phyloP scores from a whole-genome alignment of 495 filamentous ascomycete genomes.

The Penicillium nucicola region DNA sequence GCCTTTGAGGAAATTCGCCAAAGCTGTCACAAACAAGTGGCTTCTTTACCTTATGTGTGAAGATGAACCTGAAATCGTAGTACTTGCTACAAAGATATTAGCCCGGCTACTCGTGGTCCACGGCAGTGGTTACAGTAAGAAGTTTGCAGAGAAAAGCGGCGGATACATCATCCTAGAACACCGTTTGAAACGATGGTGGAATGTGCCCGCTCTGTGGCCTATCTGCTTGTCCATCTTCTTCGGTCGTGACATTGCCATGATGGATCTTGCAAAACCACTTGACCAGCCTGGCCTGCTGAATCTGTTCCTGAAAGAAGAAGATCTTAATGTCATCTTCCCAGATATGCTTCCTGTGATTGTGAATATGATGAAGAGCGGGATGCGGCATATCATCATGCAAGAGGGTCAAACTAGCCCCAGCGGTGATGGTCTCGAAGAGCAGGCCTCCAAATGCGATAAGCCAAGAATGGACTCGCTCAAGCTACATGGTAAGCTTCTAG shows the following conservation, averaged over 20 bases:
- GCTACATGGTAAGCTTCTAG: conserved; percentile 14
- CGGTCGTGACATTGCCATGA: conserved; percentile 69
- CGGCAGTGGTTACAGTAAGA: conserved; percentile 73
- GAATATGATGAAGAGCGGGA: conserved; percentile 82
- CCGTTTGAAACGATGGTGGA: conserved; percentile 85
- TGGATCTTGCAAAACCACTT: conserved; percentile 71
- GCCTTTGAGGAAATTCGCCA: conserved; percentile 82
- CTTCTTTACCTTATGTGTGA: conserved; percentile 90
- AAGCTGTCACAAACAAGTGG: conserved; percentile 98
- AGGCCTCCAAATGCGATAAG: conserved; percentile 1
- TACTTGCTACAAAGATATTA: conserved; percentile 79
- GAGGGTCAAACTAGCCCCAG: neutral
- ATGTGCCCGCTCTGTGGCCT: conserved; percentile 78
- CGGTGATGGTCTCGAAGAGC: conserved; percentile 4
- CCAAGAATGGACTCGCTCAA: conserved; percentile 19
- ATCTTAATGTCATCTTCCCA: conserved; percentile 65
- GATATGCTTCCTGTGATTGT: conserved; percentile 77
- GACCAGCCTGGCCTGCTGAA: conserved; percentile 70
- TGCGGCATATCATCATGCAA: conserved; percentile 49
- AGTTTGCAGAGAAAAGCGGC: conserved; percentile 80
- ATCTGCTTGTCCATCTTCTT: conserved; percentile 89
- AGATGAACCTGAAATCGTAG: conserved; percentile 76
- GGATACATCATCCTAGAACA: conserved; percentile 82
- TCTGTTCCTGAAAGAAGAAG: conserved; percentile 55
- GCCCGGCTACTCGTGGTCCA: conserved; percentile 80